These are phyloP conservation scores for Scleroderma citrinum DNA, from an alignment of 768 basidiomycete species.

Conservation along the genomic window DNA sequence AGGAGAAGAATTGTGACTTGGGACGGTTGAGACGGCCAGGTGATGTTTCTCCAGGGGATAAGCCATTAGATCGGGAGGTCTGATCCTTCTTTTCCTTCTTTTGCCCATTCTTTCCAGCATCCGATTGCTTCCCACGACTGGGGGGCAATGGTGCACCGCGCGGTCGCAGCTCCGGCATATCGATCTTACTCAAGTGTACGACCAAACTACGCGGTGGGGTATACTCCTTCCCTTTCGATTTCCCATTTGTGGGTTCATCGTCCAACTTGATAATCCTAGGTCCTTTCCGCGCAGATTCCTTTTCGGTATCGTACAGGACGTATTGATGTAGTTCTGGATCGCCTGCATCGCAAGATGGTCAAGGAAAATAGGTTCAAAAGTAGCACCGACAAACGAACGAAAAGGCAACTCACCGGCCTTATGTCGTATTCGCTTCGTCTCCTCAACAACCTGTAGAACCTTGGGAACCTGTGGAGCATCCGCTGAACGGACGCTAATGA, in stretches of 20 bases:
- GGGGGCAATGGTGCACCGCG: conserved; percentile 13
- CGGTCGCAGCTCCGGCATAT: conserved; percentile 78
- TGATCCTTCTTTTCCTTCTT: conserved; percentile 39
- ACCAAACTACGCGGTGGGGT: conserved; percentile 61
- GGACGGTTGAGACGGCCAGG: no score
- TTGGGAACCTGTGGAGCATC: conserved; percentile 63
- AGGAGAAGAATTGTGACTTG: background rate
- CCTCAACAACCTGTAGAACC: conserved; percentile 74
- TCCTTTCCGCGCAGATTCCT: conserved; percentile 41
- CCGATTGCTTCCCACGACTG: conserved; percentile 15
- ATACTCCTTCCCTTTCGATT: conserved; percentile 42
- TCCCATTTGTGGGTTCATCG: conserved; percentile 28
- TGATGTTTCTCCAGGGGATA: background rate
- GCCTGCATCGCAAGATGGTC: conserved; percentile 34
- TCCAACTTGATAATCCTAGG: conserved; percentile 67
- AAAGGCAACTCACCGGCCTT: conserved; percentile 53
- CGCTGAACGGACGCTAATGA: conserved; percentile 65
- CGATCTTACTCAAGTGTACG: conserved; percentile 79
- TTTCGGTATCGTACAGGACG: conserved; percentile 58
- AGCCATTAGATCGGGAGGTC: conserved; percentile 5
- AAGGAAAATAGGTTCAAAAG: conserved; percentile 27
- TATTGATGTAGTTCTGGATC: conserved; percentile 70
- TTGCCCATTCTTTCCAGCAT: conserved; percentile 24
- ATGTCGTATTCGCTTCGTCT: conserved; percentile 69
- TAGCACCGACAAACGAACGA: background rate